A percentile compares a stretch with the other conserved stretches of the same genome.
Conservation (phyloP, 768 basidiomycete species). For the Coprinopsis cinerea region DNA sequence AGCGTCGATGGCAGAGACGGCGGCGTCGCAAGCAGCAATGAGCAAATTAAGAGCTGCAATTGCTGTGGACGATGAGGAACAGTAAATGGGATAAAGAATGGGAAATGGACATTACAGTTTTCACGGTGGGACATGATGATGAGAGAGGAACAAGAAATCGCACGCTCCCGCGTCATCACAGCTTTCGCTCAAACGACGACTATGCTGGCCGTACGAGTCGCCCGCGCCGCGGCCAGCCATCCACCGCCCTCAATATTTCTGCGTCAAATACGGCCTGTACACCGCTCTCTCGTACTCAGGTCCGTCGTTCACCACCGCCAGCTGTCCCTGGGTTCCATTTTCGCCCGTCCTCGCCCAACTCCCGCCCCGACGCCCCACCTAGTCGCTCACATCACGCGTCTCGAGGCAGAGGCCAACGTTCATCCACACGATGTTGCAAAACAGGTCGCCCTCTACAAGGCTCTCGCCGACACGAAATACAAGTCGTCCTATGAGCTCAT, state of each 20-base stretch:
- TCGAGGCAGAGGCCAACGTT: constrained; percentile 75
- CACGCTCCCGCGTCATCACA: not conserved
- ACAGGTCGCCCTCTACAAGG: constrained; percentile 66
- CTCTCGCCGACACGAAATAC: constrained; percentile 57
- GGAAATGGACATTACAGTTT: constrained; percentile 24
- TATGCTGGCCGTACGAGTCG: constrained; percentile 11
- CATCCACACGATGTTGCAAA: constrained; percentile 62
- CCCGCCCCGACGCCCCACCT: constrained; percentile 54
- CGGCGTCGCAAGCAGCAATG: constrained; percentile 33
- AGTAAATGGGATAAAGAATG: not conserved
- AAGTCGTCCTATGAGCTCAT: constrained; percentile 67
- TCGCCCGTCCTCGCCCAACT: constrained; percentile 39
- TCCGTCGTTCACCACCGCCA: constrained; percentile 13
- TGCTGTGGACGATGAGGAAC: constrained; percentile 18
- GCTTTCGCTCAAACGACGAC: not conserved
- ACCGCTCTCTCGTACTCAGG: constrained; percentile 10
- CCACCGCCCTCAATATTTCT: constrained; percentile 3
- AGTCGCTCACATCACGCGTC: constrained; percentile 62
- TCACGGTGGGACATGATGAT: constrained; percentile 33
- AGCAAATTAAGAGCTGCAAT: constrained; percentile 27
- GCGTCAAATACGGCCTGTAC: constrained; percentile 8
- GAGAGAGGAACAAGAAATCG: not conserved
- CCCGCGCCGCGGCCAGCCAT: constrained; percentile 5
- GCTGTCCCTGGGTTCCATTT: constrained; percentile 39
- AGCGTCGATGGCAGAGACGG: constrained; percentile 23